Evolutionary conservation across 1,284 basidiomycete species (phyloP), one percentile per base, ranked within the genome.

Genomic region (Moniliophthora roreri): DNA sequence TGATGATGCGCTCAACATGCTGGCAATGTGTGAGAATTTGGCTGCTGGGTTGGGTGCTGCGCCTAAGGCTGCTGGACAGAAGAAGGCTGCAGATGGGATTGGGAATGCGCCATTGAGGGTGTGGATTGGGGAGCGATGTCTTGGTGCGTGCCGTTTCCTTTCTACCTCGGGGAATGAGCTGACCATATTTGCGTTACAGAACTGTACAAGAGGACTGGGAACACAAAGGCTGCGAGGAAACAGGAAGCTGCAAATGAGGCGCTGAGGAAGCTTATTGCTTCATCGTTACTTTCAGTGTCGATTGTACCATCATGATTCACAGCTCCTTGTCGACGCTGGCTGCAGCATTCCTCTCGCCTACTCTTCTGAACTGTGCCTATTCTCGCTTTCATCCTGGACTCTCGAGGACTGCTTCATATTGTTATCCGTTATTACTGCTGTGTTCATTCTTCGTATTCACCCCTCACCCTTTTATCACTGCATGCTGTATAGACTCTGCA

Each of bases 61-160:
- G 16, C 59, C 65, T n/a, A 68, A 21, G 7, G 49, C n/a, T 20
- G 36, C 40, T 3, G 46, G 40, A 18, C 32, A 52, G n/a, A 45
- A 54, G 28, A 62, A 67, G 53, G 42, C 39, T 28, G 47, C 52
- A 54, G 67, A 63, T 57, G 62, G 65, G 3, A 61, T 80, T 13
- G 87, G 88, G 9, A 88, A 88, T 55, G 82, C 78, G 4, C 77
- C 79, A 16, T 64, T 89, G 62, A 73, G 86, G 16, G 61, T 88
- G 48, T 90, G 88, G 87, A 80, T 86, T 9, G 87, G 87, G 3
- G 80, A 89, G 60, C 72, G 84, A 45, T 79, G 80, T 58, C 70
- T 85, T 41, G 85, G 87, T 87, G 48, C 48, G 78, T 68, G n/a
- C 48, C 61, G 37, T 38, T 13, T 23, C 48, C 51, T 32, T 32